Conservation (phyloP, 2,329 filamentous ascomycete species). For the Ascochyta clinopodiicola region DNA sequence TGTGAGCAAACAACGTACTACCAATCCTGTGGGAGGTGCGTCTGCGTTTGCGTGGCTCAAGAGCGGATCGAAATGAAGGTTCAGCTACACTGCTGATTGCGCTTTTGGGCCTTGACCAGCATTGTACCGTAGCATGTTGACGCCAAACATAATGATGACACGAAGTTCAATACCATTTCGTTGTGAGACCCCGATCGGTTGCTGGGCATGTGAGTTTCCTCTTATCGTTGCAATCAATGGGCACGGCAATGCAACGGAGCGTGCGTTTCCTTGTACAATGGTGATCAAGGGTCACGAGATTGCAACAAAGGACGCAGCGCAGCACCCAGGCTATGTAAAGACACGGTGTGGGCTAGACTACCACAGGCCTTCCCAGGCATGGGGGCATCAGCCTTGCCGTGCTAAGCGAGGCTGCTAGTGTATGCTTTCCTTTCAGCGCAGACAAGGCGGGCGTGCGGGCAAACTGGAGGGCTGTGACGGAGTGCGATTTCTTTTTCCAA, state of each 20-base stretch:
- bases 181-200: too few species aligned
- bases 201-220: too few species aligned
- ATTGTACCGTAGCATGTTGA: too few species aligned
- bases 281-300: too few species aligned
- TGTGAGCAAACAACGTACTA: conserved; percentile 61
- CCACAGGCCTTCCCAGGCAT: neutral
- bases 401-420: conserved; percentile 18
- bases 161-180: too few species aligned
- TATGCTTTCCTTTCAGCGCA: neutral
- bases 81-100: neutral
- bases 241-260: too few species aligned
- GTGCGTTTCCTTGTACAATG: too few species aligned
- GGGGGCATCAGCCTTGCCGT: conserved; percentile 10
- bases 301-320: too few species aligned
- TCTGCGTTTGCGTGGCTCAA: conserved; percentile 96
- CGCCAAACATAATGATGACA: too few species aligned
- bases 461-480: conserved; percentile 17
- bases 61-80: conserved; percentile 34
- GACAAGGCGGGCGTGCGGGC: neutral
- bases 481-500: conserved; percentile 17
- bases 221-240: too few species aligned
- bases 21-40: conserved; percentile 89
- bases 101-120: neutral
- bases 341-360: neutral
- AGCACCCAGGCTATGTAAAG: neutral